Base-by-base conservation (phyloP, 192 early-diverging fungal genomes). In the Rhizophlyctis rosea region DNA sequence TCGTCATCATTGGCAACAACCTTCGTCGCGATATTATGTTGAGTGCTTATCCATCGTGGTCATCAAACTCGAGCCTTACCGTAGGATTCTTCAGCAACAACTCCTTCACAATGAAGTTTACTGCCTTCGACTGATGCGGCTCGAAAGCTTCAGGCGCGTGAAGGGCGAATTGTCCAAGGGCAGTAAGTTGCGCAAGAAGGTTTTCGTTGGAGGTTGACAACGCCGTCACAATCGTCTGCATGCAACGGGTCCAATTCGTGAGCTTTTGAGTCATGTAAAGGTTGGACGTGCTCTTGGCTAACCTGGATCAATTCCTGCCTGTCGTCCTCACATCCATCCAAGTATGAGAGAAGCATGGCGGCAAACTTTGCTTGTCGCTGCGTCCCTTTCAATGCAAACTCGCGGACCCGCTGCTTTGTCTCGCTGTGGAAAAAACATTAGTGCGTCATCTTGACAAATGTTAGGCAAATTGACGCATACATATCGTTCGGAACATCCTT, bases 311-410 rank as follows among this genome's bases (percentile, higher is more conserved):
- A 53, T 3, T 72, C 71, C 7, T 49, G 65, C 53, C 83, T 86
- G 34, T 77, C 69, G 2, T 57, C 39, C 13, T 79, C 69, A 16
- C 70, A 69, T 1, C 86, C 63, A 0, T 67, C 54, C 47, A 86
- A 72, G 56, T 88, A 85, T 3, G 86, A 78, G 13, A 95, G 68
- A 51, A 95, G 67, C 13, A 85, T 80, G 11, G 84, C 73, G 0
- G 94, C 89, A 67, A 90, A 66, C 33, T 86, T 87, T 0, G 90
- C 88, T 71, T 93, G 87, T 7, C 23, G 31, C 30, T 76, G 52
- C 2, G 76, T 80, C 1, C 92, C 93, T 0, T 76, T 47, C 7
- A 80, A 59, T 21, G 81, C 81, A 61, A 72, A 82, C 2, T 58
- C 34, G 7, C 62, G 62, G 57, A 91, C 62, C 33, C 75, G 70